Evolutionary conservation across 2,329 filamentous ascomycete species (phyloP), one percentile per base, ranked within the genome.

Genomic region (Acarospora socialis): DNA sequence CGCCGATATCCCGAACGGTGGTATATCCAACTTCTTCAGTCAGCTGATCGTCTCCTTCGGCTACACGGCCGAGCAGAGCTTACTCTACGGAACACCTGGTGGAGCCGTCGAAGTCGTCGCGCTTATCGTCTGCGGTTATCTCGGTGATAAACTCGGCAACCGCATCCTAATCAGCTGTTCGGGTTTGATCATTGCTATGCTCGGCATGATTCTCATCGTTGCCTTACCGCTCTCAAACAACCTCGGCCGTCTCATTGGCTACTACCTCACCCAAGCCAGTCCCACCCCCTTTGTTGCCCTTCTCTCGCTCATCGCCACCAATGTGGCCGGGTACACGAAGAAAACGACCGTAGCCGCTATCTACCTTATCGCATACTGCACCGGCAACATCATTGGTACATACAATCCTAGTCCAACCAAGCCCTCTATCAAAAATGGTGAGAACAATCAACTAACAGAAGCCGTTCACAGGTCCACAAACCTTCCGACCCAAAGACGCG

Each of bases 191-290:
- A 39, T 65, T 3, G 53, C 66, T 0, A 66, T 74, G n/a, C 36
- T 77, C 2, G 73, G 73, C 24, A 66, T 76, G 56, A 54, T 73
- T 1, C 60, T 79, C n/a, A 73, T 80, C 36, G 66, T 76, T 7
- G 70, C 68, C 2, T 55, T 80, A 3, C 71, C 72, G 0, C 47
- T 70, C 3, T 49, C 54, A n/a, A 70, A 70, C 42, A 68, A 66
- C 37, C 59, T 56, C 2, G 76, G 73, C 7, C 61, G 70, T 0
- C 56, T 78, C 7, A 62, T 72, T 2, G 73, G 72, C 0, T 80
- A 76, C 48, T 81, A 79, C 51, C 54, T 81, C 30, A 76, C 70
- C 0, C 65, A 70, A 44, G 65, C 70, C 1, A 61, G 59, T 7
- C 64, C 73, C 0, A 72, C 70, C 1, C 61, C 70, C 0, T 79